Evolutionary conservation across 2,329 filamentous ascomycete genomes (phyloP).

Genomic region (Emergomyces pasteurianus): DNA sequence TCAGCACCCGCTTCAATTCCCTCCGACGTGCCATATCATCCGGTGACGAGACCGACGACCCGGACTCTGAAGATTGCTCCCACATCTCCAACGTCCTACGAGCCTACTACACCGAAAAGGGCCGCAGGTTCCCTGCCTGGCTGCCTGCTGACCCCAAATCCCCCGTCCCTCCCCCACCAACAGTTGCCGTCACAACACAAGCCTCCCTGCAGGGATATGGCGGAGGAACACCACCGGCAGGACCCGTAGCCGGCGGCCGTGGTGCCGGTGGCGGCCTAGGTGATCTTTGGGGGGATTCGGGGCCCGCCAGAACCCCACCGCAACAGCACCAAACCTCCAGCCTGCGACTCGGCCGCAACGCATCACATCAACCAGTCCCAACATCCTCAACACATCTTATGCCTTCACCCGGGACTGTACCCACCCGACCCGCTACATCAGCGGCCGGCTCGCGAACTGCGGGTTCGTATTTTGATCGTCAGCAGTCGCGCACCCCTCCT

Average conservation of each 20-base stretch:
- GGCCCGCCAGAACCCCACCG: slow-evolving; percentile 18
- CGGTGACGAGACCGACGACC: slow-evolving; percentile 32
- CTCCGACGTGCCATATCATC: slow-evolving; percentile 38
- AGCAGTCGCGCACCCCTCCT: slow-evolving; percentile 18
- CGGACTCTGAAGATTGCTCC: slow-evolving; percentile 63
- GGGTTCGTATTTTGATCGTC: slow-evolving; percentile 5
- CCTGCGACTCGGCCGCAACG: slow-evolving; percentile 24
- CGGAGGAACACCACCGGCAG: slow-evolving; percentile 9
- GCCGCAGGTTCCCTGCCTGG: slow-evolving; percentile 69
- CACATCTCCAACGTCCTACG: slow-evolving; percentile 89
- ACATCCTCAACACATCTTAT: slow-evolving; percentile 6
- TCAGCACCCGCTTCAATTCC: slow-evolving; percentile 46
- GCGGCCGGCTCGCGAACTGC: not conserved
- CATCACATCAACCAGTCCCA: not conserved
- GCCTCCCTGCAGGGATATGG: slow-evolving; percentile 38
- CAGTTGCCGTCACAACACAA: slow-evolving; percentile 38
- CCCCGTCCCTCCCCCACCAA: slow-evolving; percentile 41
- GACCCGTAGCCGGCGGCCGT: slow-evolving; percentile 21
- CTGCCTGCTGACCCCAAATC: slow-evolving; percentile 81
- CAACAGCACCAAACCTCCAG: slow-evolving; percentile 25
- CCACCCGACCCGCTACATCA: slow-evolving; percentile 6
- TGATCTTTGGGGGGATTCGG: slow-evolving; percentile 46
- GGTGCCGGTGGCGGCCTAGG: slow-evolving; percentile 39
- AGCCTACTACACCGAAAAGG: slow-evolving; percentile 85
- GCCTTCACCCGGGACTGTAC: slow-evolving; percentile 9